Base-by-base conservation (phyloP, 2,329 filamentous ascomycete genomes). In the Colletotrichum spaethianum region DNA sequence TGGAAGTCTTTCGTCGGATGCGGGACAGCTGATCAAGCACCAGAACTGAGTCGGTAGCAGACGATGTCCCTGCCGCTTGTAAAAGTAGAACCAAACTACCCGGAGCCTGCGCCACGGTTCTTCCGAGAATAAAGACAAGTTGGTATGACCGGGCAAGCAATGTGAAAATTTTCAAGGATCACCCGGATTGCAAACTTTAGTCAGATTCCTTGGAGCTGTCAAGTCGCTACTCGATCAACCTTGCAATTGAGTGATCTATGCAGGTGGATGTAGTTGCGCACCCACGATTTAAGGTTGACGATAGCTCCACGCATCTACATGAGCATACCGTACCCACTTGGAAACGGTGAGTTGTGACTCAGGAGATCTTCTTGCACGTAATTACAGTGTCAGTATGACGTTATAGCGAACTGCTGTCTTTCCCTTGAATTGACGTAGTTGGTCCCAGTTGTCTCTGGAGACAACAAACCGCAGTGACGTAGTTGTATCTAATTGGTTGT, bases 101-200 rank as follows among this genome's bases (percentile, higher is more conserved):
- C 28, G 44, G 56, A 57, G 31, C 40, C 48, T 71, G 57, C 57
- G 57, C 52, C 64, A 71, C 40, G 50, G 64, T 68, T 68, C 68
- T 44, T 28, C 61, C 50, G 57, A 62, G 28, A 46, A 59, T 44
- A 50, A 67, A 23, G 42, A 61, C 57, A 42, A 55, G 23, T 50
- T 53, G 26, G 18, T n/a, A 23, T 31, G 20, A 18, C 31, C 31
- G 7, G 28, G 36, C 18, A 63, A 63, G 23, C 12, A 28, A 20
- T 63, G 16, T 53, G 16, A 11, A 52, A 6, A 36, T 36, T 62
- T 62, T 11, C 56, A 67, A 57, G 63, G 68, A 28, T 26, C 31
- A 57, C 56, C 64, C 38, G 18, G 63, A 12, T 40, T 28, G 9
- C 20, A 26, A 26, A 8, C 33, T 36, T 71, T 56, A 50, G 63